phyloP scores from a whole-genome alignment of 768 basidiomycete species.

The Filobasidium floriforme region DNA sequence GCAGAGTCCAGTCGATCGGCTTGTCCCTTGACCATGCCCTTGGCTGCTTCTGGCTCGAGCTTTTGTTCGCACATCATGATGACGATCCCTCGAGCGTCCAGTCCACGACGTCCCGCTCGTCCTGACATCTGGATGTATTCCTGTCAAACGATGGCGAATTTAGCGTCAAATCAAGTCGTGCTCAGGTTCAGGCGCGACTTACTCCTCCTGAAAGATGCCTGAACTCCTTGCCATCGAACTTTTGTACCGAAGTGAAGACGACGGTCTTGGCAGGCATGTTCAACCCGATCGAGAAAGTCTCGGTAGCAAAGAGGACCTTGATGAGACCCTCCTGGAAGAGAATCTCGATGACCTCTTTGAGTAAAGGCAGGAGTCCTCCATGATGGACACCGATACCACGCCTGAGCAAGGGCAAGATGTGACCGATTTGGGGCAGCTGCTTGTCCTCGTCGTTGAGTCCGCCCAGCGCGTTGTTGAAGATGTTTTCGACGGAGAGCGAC shows the following conservation, averaged over 20 bases:
- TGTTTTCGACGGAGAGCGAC: constrained; percentile 71
- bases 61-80: constrained; percentile 99
- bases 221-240: constrained; percentile 93
- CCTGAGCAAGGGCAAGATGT: constrained; percentile 79
- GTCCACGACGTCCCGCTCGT: constrained; percentile 88
- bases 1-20: constrained; percentile 95
- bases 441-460: constrained; percentile 85
- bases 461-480: constrained; percentile 84
- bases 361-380: constrained; percentile 87
- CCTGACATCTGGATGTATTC: constrained; percentile 99
- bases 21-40: constrained; percentile 95
- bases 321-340: constrained; percentile 91
- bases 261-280: constrained; percentile 99
- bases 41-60: constrained; percentile 82
- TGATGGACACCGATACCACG: constrained; percentile 97
- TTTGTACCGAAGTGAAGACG: constrained; percentile 88
- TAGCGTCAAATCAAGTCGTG: background rate
- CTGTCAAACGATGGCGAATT: constrained; percentile 45
- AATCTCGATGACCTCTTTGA: constrained; percentile 95
- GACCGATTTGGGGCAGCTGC: constrained; percentile 72
- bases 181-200: constrained; percentile 13
- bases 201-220: constrained; percentile 64
- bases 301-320: constrained; percentile 93
- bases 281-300: constrained; percentile 60
- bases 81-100: constrained; percentile 97